Base-by-base conservation (phyloP, 2,329 filamentous ascomycete genomes). In the Cryphonectria radicalis region DNA sequence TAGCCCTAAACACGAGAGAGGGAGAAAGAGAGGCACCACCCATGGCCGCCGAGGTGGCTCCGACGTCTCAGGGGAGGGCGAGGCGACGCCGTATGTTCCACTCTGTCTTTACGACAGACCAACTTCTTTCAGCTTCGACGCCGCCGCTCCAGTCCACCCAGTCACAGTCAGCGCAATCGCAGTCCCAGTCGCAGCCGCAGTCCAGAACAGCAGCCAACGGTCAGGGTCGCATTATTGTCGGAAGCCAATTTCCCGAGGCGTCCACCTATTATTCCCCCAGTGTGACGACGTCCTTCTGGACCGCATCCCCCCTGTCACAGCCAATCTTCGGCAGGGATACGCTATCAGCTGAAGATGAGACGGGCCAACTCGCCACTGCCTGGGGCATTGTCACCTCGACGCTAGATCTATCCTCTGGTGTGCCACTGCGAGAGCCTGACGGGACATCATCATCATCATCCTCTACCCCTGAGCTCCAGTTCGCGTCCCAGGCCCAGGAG, bases 371-470 rank as follows among this genome's bases (percentile, higher is more conserved):
- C 84, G 88, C 91, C 76, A 82, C 86, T 73, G 88, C 89, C 71
- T 91, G 90, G 90, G 87, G 89, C 76, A 80, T 83, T 40, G 88
- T 91, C 72, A 91, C 89, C 22, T 83, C 86, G 42, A 82, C 82
- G 46, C 86, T 91, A 63, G 83, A 84, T 63, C 82, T 91, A 32
- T 87, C 88, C 11, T 79, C 84, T n/a, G 87, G 86, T 13, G 86
- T 87, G 60, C 81, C 87, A 2, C 83, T 81, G 10, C 85, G 88
- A 76, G 86, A 88, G 76, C 86, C 85, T 35, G 88, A 88, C 76
- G 87, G 86, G 42, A 79, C 83, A 32, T 77, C 86, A 66, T 77
- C 80, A 32, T 32, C 32, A 32, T 3, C 86, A 66, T 77, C 80
- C 50, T 77, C 86, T 64, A 77, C 81, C 53, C 80, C 84, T 22